Evolutionary conservation across 345 rosid species (phyloP).

Genomic region (Iberis pinnata): DNA sequence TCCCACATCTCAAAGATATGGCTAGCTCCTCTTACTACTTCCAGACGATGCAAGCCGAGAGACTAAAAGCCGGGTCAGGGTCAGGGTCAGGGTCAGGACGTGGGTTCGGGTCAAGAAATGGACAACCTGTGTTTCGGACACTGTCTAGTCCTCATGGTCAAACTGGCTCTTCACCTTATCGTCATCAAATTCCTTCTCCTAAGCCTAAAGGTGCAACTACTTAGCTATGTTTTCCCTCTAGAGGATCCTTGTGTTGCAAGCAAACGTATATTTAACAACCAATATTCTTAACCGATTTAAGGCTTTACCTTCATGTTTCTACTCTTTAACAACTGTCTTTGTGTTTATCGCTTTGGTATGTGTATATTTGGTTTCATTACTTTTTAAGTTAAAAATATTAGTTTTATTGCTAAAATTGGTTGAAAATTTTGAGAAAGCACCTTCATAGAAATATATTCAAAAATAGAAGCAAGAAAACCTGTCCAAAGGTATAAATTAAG

Average conservation of each 20-base stretch:
- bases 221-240: slow-evolving; percentile 6
- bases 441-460: too few species aligned
- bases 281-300: slow-evolving; percentile 19
- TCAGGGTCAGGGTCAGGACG: slow-evolving; percentile 27
- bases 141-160: slow-evolving; percentile 34
- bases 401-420: too few species aligned
- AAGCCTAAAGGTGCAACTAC: slow-evolving; percentile 32
- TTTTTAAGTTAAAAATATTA: too few species aligned
- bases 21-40: slow-evolving; percentile 75
- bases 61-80: slow-evolving; percentile 28
- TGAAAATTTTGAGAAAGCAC: too few species aligned
- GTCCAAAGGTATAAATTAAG: too few species aligned
- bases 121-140: slow-evolving; percentile 29
- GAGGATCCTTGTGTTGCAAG: slow-evolving; percentile 1
- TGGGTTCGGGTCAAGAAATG: slow-evolving; percentile 31
- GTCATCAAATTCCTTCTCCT: slow-evolving; percentile 35
- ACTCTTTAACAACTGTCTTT: too few species aligned
- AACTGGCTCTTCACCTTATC: slow-evolving; percentile 24
- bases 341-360: too few species aligned
- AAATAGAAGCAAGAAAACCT: too few species aligned
- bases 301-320: too few species aligned
- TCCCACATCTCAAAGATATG: slow-evolving; percentile 72
- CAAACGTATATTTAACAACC: not conserved
- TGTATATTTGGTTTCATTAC: too few species aligned
- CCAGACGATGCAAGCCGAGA: slow-evolving; percentile 63